Evolutionary conservation across 805 yeast genomes (phyloP).

Genomic region (Nakazawaea siamensis): DNA sequence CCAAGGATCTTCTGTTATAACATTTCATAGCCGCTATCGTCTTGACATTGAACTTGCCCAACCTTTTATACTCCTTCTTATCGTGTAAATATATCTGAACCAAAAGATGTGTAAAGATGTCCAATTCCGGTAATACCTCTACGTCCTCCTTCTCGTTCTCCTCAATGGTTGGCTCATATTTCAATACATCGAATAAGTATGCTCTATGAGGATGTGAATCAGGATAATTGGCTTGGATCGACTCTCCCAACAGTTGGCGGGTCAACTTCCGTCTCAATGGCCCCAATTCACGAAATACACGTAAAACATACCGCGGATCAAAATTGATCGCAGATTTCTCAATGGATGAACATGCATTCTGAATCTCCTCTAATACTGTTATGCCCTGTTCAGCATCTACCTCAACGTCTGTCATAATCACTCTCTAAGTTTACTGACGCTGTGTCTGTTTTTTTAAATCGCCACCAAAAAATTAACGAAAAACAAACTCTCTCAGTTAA

Average conservation of each 20-base stretch:
- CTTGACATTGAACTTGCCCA: slow-evolving; percentile 45
- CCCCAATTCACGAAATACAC: slow-evolving; percentile 78
- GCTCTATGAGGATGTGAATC: slow-evolving; percentile 32
- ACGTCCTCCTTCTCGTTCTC: slow-evolving; percentile 18
- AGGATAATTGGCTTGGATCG: slow-evolving; percentile 52
- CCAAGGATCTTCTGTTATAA: slow-evolving; percentile 77
- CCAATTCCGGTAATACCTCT: slow-evolving; percentile 65
- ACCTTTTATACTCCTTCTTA: slow-evolving; percentile 35
- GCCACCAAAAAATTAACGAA: no score
- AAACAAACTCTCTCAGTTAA: no score
- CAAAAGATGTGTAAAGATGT: slow-evolving; percentile 69
- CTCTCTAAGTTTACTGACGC: no score
- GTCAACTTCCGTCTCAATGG: slow-evolving; percentile 60
- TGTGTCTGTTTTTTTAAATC: no score
- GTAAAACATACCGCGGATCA: slow-evolving; percentile 84
- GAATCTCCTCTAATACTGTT: slow-evolving; percentile 7
- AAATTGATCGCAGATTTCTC: slow-evolving; percentile 59
- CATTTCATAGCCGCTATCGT: slow-evolving; percentile 46
- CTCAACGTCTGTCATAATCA: neutral
- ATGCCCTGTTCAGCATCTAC: neutral
- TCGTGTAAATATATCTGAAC: slow-evolving; percentile 74
- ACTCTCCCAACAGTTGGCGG: slow-evolving; percentile 42
- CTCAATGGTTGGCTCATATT: slow-evolving; percentile 21
- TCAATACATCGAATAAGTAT: slow-evolving; percentile 28
- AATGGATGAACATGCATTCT: slow-evolving; percentile 32